These are phyloP conservation scores for Syncephalastrum monosporum DNA, from an alignment of 371 early-diverging fungal genomes.

Conservation along the genomic window DNA sequence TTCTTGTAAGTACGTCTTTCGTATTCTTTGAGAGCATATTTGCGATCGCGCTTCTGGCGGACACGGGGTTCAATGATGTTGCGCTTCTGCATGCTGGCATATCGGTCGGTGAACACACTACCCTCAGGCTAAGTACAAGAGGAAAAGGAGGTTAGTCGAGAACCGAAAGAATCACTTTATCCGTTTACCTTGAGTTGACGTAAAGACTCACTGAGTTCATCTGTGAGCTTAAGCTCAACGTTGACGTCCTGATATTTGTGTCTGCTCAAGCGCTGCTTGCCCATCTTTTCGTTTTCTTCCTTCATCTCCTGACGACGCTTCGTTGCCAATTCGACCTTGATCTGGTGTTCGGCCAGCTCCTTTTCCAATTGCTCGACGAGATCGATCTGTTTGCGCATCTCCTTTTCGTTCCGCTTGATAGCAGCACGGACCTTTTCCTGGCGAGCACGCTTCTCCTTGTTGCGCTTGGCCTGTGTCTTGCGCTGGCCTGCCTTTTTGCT, in stretches of 20 bases:
- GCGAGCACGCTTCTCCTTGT: constrained; percentile 27
- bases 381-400: constrained; percentile 58
- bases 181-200: constrained; percentile 52
- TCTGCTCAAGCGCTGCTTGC: constrained; percentile 49
- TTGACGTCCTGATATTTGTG: constrained; percentile 45
- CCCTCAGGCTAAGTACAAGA: constrained; percentile 77
- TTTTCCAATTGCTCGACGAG: constrained; percentile 47
- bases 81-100: constrained; percentile 80
- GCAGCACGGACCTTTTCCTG: constrained; percentile 15
- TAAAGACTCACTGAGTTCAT: constrained; percentile 58
- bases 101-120: constrained; percentile 79
- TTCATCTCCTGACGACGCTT: constrained; percentile 45
- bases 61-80: constrained; percentile 85
- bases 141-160: neutral
- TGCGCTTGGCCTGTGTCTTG: constrained; percentile 39
- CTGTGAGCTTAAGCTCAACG: constrained; percentile 57
- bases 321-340: constrained; percentile 35
- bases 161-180: constrained; percentile 4
- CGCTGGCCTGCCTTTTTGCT: constrained; percentile 39
- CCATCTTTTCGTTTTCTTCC: constrained; percentile 41
- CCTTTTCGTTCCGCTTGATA: constrained; percentile 46
- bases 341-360: constrained; percentile 38
- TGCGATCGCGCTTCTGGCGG: constrained; percentile 41
- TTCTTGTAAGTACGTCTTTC: constrained; percentile 57
- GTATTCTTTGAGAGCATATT: constrained; percentile 52